Conservation (phyloP, 805 yeast genomes). For the Lachancea sp. region DNA sequence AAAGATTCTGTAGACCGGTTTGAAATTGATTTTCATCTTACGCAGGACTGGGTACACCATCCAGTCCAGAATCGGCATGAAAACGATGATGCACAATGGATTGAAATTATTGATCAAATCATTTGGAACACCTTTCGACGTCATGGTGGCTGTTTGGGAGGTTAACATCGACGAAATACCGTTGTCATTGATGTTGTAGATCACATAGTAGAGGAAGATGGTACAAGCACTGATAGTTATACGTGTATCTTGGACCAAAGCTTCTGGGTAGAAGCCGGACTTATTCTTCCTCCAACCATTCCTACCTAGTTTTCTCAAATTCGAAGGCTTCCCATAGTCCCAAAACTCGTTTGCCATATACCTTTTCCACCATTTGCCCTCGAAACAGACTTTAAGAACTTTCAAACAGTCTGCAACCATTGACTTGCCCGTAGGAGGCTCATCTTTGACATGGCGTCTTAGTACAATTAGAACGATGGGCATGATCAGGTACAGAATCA, state of each 20-base stretch:
- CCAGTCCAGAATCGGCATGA: constrained; percentile 65
- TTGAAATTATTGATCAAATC: constrained; percentile 72
- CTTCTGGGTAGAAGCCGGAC: constrained; percentile 28
- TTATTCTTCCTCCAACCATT: constrained; percentile 23
- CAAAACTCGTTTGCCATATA: constrained; percentile 37
- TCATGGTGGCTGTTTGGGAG: constrained; percentile 50
- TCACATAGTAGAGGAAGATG: constrained; percentile 39
- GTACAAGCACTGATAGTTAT: constrained; percentile 41
- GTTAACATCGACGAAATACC: constrained; percentile 13
- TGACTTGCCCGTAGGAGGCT: constrained; percentile 32
- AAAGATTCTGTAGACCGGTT: constrained; percentile 65
- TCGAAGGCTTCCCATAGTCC: constrained; percentile 35
- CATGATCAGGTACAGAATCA: constrained; percentile 49
- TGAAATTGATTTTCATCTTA: constrained; percentile 43
- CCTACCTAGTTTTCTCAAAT: constrained; percentile 9
- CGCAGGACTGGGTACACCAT: constrained; percentile 50
- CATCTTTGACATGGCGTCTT: constrained; percentile 25
- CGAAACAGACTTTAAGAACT: constrained; percentile 37
- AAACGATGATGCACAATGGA: constrained; percentile 68
- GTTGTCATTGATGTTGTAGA: constrained; percentile 27
- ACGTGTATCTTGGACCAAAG: constrained; percentile 42
- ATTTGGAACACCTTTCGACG: constrained; percentile 71
- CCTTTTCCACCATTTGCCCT: constrained; percentile 41
- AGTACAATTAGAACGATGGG: constrained; percentile 40
- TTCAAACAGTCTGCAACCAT: constrained; percentile 40